Conservation (phyloP, 805 yeast species). For the Blastobotrys chiropterorum region DNA sequence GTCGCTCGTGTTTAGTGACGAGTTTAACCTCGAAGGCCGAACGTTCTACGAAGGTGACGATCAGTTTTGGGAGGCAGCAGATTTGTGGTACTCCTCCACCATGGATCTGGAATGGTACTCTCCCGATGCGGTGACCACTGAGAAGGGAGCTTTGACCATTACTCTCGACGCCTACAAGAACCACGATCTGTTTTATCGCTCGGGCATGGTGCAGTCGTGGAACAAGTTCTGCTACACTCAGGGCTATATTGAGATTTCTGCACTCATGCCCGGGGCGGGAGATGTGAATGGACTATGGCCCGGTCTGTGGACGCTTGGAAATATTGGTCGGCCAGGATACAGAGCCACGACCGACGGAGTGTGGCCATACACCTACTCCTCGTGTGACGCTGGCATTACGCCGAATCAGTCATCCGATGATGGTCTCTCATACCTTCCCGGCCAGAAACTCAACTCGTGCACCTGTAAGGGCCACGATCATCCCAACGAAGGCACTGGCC, state of each 20-base stretch:
- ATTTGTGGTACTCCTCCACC: constrained; percentile 81
- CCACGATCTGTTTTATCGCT: constrained; percentile 73
- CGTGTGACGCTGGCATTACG: constrained; percentile 91
- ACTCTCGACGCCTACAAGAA: constrained; percentile 76
- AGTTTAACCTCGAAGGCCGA: constrained; percentile 83
- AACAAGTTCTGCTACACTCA: constrained; percentile 83
- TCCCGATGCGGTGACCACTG: constrained; percentile 81
- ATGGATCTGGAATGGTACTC: constrained; percentile 90
- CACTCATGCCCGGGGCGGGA: constrained; percentile 74
- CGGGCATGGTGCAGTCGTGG: constrained; percentile 92
- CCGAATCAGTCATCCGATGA: constrained; percentile 88
- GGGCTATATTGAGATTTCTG: constrained; percentile 72
- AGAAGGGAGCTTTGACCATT: constrained; percentile 60
- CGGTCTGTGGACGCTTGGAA: constrained; percentile 92
- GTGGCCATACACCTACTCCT: constrained; percentile 87
- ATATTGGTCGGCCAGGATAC: constrained; percentile 86
- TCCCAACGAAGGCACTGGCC: constrained; percentile 82
- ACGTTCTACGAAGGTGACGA: constrained; percentile 88
- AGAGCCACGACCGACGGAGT: constrained; percentile 83
- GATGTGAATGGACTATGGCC: constrained; percentile 86
- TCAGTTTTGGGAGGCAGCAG: constrained; percentile 83
- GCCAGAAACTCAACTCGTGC: constrained; percentile 72
- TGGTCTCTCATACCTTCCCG: constrained; percentile 81
- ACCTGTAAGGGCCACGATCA: constrained; percentile 79
- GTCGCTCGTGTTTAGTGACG: constrained; percentile 83